These are phyloP conservation scores for Tetradesmus obliquus DNA, from an alignment of 139 green algal species.

Conservation along the genomic window DNA sequence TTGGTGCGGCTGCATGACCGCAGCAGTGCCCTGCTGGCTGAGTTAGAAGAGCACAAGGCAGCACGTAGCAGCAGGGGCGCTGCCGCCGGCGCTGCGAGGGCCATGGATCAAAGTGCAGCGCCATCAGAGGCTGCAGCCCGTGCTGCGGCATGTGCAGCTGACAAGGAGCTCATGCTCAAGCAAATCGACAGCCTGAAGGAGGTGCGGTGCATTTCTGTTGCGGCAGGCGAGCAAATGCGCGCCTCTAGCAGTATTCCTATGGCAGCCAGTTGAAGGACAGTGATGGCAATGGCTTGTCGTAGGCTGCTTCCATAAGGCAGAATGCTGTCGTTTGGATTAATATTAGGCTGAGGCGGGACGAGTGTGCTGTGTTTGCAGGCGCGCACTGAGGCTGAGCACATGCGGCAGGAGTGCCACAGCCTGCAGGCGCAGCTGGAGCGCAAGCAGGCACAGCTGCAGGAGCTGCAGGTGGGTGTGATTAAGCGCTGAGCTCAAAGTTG, in stretches of 20 bases:
- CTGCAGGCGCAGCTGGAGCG: conserved; percentile 43
- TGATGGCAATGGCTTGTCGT: too few relatives aligned
- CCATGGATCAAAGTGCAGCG: not conserved
- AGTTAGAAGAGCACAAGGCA: conserved; percentile 52
- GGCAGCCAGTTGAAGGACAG: too few relatives aligned
- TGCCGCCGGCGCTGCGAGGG: not conserved
- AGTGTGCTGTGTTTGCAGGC: conserved; percentile 16
- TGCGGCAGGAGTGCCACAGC: conserved; percentile 50
- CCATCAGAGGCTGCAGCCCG: not conserved
- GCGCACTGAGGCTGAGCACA: conserved; percentile 56
- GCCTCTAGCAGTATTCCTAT: too few relatives aligned
- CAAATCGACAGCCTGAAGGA: conserved; percentile 74
- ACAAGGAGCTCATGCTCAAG: conserved; percentile 57
- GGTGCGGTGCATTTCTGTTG: conserved; percentile 30
- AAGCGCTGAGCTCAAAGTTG: too few relatives aligned
- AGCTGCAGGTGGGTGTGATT: conserved; percentile 43
- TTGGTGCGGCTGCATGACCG: conserved; percentile 61
- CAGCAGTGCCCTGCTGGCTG: conserved; percentile 49
- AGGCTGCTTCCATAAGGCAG: too few relatives aligned
- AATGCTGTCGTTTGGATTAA: too few relatives aligned
- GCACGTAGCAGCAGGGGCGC: not conserved
- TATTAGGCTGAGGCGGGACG: not conserved
- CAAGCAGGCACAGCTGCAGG: conserved; percentile 45
- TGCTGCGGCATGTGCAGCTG: conserved; percentile 1
- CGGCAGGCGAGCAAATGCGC: not conserved